Evolutionary conservation across 2,329 filamentous ascomycete species (phyloP).

Genomic region (Coleophoma cylindrospora): DNA sequence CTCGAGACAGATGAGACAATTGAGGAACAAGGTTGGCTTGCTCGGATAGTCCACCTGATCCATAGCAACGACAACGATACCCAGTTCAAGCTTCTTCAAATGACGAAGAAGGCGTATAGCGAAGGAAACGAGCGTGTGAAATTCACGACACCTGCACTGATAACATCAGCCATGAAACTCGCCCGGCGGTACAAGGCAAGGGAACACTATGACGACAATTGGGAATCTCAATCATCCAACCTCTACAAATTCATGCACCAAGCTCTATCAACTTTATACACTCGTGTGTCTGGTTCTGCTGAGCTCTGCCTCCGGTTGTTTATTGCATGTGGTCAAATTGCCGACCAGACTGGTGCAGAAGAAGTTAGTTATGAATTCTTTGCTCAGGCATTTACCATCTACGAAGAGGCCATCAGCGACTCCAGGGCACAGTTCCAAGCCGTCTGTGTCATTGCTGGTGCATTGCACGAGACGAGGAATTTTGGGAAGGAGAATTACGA

Average conservation of each 20-base stretch:
- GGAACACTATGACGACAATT: conserved; percentile 80
- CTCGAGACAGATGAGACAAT: conserved; percentile 94
- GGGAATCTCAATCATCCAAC: conserved; percentile 68
- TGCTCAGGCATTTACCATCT: conserved; percentile 95
- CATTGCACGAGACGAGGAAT: conserved; percentile 80
- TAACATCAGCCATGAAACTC: conserved; percentile 86
- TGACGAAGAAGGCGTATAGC: conserved; percentile 77
- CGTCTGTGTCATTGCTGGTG: conserved; percentile 88
- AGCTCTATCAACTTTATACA: conserved; percentile 79
- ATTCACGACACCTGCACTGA: conserved; percentile 88
- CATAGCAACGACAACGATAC: conserved; percentile 82
- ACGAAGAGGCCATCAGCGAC: conserved; percentile 93
- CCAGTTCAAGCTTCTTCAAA: conserved; percentile 89
- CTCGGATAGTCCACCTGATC: conserved; percentile 84
- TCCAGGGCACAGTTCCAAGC: conserved; percentile 97
- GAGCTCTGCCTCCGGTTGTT: conserved; percentile 89
- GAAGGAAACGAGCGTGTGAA: conserved; percentile 95
- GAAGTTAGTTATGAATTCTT: conserved; percentile 98
- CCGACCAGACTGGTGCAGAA: conserved; percentile 86
- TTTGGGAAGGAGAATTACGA: conserved; percentile 98
- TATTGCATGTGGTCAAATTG: conserved; percentile 85
- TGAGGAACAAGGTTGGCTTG: conserved; percentile 96
- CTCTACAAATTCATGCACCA: conserved; percentile 96
- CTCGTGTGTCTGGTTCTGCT: conserved; percentile 75
- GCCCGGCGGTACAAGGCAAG: conserved; percentile 83